Evolutionary conservation across 495 filamentous ascomycete genomes (phyloP).

Genomic region (Neurospora discreta): DNA sequence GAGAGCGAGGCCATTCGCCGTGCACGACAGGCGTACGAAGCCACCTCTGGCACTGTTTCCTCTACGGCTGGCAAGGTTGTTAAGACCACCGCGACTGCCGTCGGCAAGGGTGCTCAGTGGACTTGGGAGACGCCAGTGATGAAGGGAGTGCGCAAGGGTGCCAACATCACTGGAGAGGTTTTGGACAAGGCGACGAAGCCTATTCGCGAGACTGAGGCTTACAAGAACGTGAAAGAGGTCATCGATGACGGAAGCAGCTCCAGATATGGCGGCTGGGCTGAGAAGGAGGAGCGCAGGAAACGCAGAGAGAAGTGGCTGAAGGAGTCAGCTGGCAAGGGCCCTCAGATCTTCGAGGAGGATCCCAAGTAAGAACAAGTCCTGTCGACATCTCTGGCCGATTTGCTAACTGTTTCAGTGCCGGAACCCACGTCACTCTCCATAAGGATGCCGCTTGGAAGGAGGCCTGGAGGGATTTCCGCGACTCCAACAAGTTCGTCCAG

Average conservation of each 20-base stretch:
- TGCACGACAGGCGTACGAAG: constrained; percentile 74
- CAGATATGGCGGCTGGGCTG: constrained; percentile 88
- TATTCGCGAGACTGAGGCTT: constrained; percentile 86
- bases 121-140: constrained; percentile 94
- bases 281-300: constrained; percentile 83
- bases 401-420: constrained; percentile 50
- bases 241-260: constrained; percentile 97
- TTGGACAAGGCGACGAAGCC: constrained; percentile 90
- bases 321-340: constrained; percentile 35
- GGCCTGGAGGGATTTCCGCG: constrained; percentile 85
- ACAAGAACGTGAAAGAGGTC: constrained; percentile 85
- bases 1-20: constrained; percentile 86
- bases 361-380: constrained; percentile 56
- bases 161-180: constrained; percentile 69
- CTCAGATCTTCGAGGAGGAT: constrained; percentile 64
- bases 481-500: constrained; percentile 80
- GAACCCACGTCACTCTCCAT: constrained; percentile 87
- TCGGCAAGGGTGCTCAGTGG: constrained; percentile 86
- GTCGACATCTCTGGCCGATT: neutral
- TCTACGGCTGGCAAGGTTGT: constrained; percentile 65
- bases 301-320: constrained; percentile 58
- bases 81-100: constrained; percentile 71
- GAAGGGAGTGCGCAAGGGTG: constrained; percentile 81
- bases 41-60: constrained; percentile 64
- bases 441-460: constrained; percentile 96